Conservation (phyloP, 176 grass and related monocot genomes). For the Tillandsia fasciculata region DNA sequence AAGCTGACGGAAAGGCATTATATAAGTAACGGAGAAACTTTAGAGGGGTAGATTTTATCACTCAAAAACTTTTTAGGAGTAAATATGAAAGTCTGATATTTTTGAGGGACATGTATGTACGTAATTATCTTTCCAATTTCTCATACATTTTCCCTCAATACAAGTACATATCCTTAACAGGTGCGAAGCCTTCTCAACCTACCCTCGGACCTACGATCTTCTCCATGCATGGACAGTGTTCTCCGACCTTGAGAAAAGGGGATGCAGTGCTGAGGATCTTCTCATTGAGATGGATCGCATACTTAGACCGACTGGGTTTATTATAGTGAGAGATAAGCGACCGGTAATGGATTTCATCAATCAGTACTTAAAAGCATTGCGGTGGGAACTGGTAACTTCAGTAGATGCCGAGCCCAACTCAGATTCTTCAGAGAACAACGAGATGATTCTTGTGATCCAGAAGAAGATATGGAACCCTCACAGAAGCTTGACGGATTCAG, state of each 20-base stretch:
- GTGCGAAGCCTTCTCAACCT: conserved; percentile 97
- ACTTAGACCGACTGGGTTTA: conserved; percentile 74
- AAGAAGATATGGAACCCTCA: conserved; percentile 70
- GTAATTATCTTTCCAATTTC: background rate
- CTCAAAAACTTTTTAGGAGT: too few species aligned
- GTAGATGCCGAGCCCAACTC: conserved; percentile 52
- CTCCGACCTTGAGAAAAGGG: conserved; percentile 78
- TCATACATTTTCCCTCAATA: background rate
- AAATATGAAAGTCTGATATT: background rate
- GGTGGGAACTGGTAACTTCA: conserved; percentile 61
- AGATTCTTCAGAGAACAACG: conserved; percentile 68
- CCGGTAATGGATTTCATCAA: conserved; percentile 68
- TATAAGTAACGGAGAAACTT: too few species aligned
- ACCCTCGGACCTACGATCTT: conserved; percentile 97
- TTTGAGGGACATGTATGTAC: background rate
- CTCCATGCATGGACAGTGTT: conserved; percentile 96
- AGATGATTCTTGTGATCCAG: conserved; percentile 63
- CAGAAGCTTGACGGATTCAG: conserved; percentile 32
- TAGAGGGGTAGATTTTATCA: too few species aligned
- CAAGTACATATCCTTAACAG: conserved; percentile 24
- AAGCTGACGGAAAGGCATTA: too few species aligned
- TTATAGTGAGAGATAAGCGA: conserved; percentile 72
- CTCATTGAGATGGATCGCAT: conserved; percentile 93
- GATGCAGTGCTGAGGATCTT: conserved; percentile 92
- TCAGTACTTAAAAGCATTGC: conserved; percentile 60